These are phyloP conservation scores for Ceratocystis variospora DNA, from an alignment of 2,329 filamentous ascomycete genomes.

Conservation along the genomic window DNA sequence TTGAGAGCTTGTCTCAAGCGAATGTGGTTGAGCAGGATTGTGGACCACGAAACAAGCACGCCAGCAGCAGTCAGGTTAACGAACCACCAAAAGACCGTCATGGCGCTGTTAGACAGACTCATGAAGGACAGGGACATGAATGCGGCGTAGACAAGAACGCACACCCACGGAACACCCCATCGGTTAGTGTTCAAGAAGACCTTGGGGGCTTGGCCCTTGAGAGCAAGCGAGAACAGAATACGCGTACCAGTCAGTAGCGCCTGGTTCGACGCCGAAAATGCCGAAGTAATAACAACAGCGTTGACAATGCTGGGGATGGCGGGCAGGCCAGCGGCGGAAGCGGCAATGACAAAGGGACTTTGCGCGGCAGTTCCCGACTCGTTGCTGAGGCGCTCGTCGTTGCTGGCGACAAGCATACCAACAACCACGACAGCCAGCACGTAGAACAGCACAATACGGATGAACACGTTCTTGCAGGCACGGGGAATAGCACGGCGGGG, in stretches of 20 bases:
- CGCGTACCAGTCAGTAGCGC: conserved; percentile 46
- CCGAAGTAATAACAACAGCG: conserved; percentile 56
- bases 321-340: conserved; percentile 50
- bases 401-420: conserved; percentile 49
- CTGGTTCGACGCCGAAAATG: conserved; percentile 43
- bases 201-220: conserved; percentile 31
- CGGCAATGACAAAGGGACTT: conserved; percentile 58
- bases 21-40: conserved; percentile 36
- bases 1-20: conserved; percentile 41
- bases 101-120: conserved; percentile 28
- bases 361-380: conserved; percentile 36
- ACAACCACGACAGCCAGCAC: conserved; percentile 58
- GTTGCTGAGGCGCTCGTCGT: conserved; percentile 28
- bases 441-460: conserved; percentile 45
- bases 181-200: conserved; percentile 27
- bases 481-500: conserved; percentile 39
- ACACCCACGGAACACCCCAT: conserved; percentile 29
- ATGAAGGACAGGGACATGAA: conserved; percentile 50
- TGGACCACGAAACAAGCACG: conserved; percentile 38
- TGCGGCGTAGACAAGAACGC: conserved; percentile 36
- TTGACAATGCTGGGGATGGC: conserved; percentile 62
- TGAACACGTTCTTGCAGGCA: conserved; percentile 43
- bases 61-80: conserved; percentile 40
- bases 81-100: conserved; percentile 50
- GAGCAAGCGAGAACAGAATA: conserved; percentile 32